These are phyloP conservation scores for Lactifluus rugatus DNA, from an alignment of 768 basidiomycete genomes.

Conservation along the genomic window DNA sequence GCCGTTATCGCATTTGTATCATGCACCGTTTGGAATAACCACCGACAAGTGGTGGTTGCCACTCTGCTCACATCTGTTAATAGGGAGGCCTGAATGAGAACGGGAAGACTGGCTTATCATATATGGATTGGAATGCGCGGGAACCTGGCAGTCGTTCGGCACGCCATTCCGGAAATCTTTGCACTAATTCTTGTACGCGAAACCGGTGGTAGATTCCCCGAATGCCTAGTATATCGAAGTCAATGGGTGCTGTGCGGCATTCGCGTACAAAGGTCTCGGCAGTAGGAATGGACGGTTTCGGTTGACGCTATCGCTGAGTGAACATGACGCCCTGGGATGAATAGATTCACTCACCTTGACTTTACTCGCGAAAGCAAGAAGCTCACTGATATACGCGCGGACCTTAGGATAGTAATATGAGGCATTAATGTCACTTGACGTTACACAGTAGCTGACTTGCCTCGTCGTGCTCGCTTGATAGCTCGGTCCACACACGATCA, in stretches of 20 bases:
- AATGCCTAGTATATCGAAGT: slow-evolving; percentile 69
- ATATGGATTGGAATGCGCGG: slow-evolving; percentile 76
- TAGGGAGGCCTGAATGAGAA: not conserved
- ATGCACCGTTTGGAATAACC: slow-evolving; percentile 66
- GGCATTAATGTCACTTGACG: not conserved
- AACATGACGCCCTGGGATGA: not conserved
- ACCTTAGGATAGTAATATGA: slow-evolving; percentile 35
- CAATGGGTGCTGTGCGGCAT: slow-evolving; percentile 43
- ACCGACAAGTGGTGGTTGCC: slow-evolving; percentile 61
- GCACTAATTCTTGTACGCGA: slow-evolving; percentile 51
- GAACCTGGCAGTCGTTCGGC: slow-evolving; percentile 61
- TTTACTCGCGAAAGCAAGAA: slow-evolving; percentile 61
- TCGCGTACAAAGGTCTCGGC: slow-evolving; percentile 59
- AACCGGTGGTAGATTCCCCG: slow-evolving; percentile 51
- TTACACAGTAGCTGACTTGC: slow-evolving; percentile 32
- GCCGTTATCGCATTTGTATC: slow-evolving; percentile 66
- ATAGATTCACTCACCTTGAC: slow-evolving; percentile 42
- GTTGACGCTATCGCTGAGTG: slow-evolving; percentile 42
- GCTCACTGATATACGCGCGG: slow-evolving; percentile 64
- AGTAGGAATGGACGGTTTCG: slow-evolving; percentile 49
- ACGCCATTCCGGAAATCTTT: slow-evolving; percentile 60
- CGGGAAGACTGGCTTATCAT: slow-evolving; percentile 51
- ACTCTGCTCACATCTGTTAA: slow-evolving; percentile 33
- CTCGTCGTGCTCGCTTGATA: slow-evolving; percentile 72
- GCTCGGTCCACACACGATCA: slow-evolving; percentile 58